Evolutionary conservation across 164 flowering plant species (phyloP).

Genomic region (Vitis vinifera): ASM3070453v1 NC_081820.1:7050001-7050500

Average conservation of each 20-base stretch:
- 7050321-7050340: constrained; percentile 61
- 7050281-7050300: background rate
- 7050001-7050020: no score
- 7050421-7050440: constrained; percentile 50
- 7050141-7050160: no score
- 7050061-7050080: no score
- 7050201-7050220: no score
- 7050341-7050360: constrained; percentile 76
- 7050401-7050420: constrained; percentile 36
- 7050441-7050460: constrained; percentile 51
- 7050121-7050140: no score
- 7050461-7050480: constrained; percentile 41
- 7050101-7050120: no score
- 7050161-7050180: no score
- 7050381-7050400: constrained; percentile 52
- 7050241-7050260: background rate
- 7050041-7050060: no score
- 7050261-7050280: background rate
- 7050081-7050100: no score
- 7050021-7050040: no score
- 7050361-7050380: constrained; percentile 68
- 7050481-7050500: constrained; percentile 16
- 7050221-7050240: no score
- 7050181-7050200: no score
- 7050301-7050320: constrained; percentile 52